Evolutionary conservation across 2,329 filamentous ascomycete genomes (phyloP).

Genomic region (Colletotrichum sp.): DNA sequence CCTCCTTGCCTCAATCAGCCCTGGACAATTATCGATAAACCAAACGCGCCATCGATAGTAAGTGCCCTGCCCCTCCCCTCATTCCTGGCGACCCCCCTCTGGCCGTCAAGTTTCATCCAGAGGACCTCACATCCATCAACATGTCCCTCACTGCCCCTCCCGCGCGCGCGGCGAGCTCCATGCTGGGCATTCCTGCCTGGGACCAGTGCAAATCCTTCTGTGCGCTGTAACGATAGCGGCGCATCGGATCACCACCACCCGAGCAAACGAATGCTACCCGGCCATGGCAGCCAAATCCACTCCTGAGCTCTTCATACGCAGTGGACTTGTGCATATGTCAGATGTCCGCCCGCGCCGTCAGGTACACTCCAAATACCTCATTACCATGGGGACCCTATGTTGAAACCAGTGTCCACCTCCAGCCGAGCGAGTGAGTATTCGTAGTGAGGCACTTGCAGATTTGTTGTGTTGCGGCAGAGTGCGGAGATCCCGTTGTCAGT

Average conservation of each 20-base stretch:
- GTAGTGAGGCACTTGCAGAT: too few species aligned
- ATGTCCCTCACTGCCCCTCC: not conserved
- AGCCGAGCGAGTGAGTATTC: not conserved
- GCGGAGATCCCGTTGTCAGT: not conserved
- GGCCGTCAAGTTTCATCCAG: constrained; percentile 1
- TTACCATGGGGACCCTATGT: too few species aligned
- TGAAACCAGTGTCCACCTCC: not conserved
- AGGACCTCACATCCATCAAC: not conserved
- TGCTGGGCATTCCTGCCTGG: not conserved
- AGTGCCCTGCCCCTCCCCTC: not conserved
- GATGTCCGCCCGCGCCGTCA: too few species aligned
- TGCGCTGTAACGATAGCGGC: not conserved
- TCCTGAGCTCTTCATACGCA: too few species aligned
- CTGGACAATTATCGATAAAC: not conserved
- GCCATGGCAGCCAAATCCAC: not conserved
- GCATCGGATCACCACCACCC: not conserved
- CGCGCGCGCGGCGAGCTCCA: not conserved
- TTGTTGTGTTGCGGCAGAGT: not conserved
- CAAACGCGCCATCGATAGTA: not conserved
- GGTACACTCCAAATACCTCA: too few species aligned
- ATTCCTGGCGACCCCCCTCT: not conserved
- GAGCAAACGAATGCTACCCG: not conserved
- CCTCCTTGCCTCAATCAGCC: not conserved
- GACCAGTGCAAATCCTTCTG: not conserved
- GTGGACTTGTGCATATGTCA: too few species aligned